Evolutionary conservation across 805 yeast species (phyloP).

Genomic region (Ogataea angusta): DNA sequence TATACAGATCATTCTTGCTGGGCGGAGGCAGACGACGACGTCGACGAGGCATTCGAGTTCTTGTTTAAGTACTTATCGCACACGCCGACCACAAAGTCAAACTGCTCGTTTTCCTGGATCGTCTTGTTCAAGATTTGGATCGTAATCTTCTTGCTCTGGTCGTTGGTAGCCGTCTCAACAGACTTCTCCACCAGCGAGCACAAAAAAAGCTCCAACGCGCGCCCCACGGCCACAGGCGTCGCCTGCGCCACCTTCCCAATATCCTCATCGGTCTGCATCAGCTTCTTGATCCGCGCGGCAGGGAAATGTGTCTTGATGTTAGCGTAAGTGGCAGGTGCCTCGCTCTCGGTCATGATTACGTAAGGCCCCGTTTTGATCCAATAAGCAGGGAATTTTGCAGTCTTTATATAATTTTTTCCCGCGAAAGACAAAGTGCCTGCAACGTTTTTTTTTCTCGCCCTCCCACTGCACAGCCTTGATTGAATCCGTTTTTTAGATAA

Average conservation of each 20-base stretch:
- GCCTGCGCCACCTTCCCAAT: slow-evolving; percentile 98
- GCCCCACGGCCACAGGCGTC: slow-evolving; percentile 96
- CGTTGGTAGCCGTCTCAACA: slow-evolving; percentile 67
- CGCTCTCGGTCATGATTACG: slow-evolving; percentile 15
- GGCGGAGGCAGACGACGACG: slow-evolving; percentile 10
- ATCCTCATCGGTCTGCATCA: slow-evolving; percentile 98
- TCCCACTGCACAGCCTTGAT: slow-evolving; percentile 7
- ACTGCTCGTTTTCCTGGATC: slow-evolving; percentile 79
- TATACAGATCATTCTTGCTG: slow-evolving; percentile 7
- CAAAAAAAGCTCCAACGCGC: slow-evolving; percentile 90
- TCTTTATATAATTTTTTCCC: slow-evolving; percentile 8
- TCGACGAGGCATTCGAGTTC: slow-evolving; percentile 7
- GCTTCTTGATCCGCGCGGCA: slow-evolving; percentile 89
- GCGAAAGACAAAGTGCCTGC: no score
- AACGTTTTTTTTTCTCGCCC: neutral
- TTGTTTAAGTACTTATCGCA: slow-evolving; percentile 29
- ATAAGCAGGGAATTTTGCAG: slow-evolving; percentile 5
- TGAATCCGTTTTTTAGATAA: slow-evolving; percentile 30
- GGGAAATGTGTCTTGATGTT: slow-evolving; percentile 80
- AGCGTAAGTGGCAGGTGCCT: slow-evolving; percentile 35
- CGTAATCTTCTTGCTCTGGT: slow-evolving; percentile 75
- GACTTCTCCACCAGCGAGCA: slow-evolving; percentile 85
- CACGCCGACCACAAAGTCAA: slow-evolving; percentile 85
- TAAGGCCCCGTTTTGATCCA: slow-evolving; percentile 1
- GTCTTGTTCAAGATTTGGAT: slow-evolving; percentile 84